phyloP scores from a whole-genome alignment of 1,284 basidiomycete species.

The Rhodotorula sp. region DNA sequence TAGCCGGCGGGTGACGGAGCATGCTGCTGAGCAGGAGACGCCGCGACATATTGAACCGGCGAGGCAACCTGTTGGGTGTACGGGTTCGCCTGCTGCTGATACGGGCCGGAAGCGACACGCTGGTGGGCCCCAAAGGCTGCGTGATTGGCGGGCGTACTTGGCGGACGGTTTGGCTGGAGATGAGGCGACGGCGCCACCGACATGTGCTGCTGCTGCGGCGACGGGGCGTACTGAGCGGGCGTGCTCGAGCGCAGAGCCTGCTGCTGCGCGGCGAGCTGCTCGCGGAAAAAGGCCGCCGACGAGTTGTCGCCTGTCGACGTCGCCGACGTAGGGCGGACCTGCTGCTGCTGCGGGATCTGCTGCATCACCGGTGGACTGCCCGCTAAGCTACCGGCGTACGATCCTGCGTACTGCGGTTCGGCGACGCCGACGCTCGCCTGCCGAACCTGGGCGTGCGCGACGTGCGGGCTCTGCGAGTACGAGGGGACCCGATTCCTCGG shows the following conservation, averaged over 20 bases:
- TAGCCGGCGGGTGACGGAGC: neutral
- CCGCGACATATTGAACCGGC: slow-evolving; percentile 1
- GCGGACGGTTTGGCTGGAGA: neutral
- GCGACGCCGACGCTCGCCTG: slow-evolving; percentile 6
- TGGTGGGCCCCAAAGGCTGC: slow-evolving; percentile 7
- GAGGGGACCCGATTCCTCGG: neutral
- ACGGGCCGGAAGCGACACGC: slow-evolving; percentile 11
- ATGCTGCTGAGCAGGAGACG: slow-evolving; percentile 1
- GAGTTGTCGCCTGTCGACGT: slow-evolving; percentile 8
- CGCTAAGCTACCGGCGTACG: slow-evolving; percentile 19
- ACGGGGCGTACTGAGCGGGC: neutral
- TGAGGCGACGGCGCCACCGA: neutral
- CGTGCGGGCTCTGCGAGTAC: slow-evolving; percentile 28
- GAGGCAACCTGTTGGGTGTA: slow-evolving; percentile 2
- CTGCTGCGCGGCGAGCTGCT: slow-evolving; percentile 19
- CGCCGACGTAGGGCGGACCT: slow-evolving; percentile 14
- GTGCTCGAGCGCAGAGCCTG: neutral
- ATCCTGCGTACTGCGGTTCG: slow-evolving; percentile 12
- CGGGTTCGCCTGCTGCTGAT: neutral
- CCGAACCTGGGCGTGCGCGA: slow-evolving; percentile 20
- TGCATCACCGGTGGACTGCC: slow-evolving; percentile 21
- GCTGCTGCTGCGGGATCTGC: neutral
- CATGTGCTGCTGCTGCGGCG: neutral
- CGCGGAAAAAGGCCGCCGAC: slow-evolving; percentile 26
- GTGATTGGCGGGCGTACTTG: neutral